These are phyloP conservation scores for Dendrocalamus latiflorus DNA, from an alignment of 202 grass and related monocot species.

Conservation along the genomic window DNA sequence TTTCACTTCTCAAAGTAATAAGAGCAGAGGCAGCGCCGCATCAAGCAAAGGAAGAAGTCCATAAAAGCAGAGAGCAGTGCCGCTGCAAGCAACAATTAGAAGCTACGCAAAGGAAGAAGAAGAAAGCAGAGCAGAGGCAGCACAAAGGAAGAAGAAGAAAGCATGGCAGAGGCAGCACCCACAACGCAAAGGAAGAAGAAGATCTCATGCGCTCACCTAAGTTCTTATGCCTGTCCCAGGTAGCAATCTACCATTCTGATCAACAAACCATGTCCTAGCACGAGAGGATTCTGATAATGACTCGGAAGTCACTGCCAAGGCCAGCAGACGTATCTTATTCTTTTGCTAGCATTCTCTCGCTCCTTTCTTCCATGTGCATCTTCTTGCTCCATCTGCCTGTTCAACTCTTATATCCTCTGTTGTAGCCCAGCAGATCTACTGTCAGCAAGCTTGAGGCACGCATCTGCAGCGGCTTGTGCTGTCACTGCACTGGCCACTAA, in stretches of 20 bases:
- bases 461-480: slow-evolving; percentile 70
- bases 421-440: slow-evolving; percentile 53
- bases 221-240: slow-evolving; percentile 65
- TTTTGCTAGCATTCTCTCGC: no score
- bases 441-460: slow-evolving; percentile 74
- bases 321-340: slow-evolving; percentile 62
- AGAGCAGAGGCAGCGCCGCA: no score
- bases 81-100: no score
- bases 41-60: no score
- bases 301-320: slow-evolving; percentile 58
- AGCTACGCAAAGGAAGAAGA: no score
- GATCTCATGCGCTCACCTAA: no score
- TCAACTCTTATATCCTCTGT: slow-evolving; percentile 76
- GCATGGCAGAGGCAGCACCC: no score
- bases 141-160: no score
- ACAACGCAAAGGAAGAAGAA: no score
- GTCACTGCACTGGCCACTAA: slow-evolving; percentile 62
- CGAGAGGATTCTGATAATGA: slow-evolving; percentile 35
- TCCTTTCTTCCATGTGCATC: slow-evolving; percentile 35
- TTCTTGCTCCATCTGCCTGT: slow-evolving; percentile 59
- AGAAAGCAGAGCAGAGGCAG: no score
- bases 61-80: no score
- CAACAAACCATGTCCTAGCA: slow-evolving; percentile 35
- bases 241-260: slow-evolving; percentile 49
- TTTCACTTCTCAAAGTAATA: no score